These are phyloP conservation scores for Alternaria postmessia DNA, from an alignment of 2,329 filamentous ascomycete genomes.

Conservation along the genomic window DNA sequence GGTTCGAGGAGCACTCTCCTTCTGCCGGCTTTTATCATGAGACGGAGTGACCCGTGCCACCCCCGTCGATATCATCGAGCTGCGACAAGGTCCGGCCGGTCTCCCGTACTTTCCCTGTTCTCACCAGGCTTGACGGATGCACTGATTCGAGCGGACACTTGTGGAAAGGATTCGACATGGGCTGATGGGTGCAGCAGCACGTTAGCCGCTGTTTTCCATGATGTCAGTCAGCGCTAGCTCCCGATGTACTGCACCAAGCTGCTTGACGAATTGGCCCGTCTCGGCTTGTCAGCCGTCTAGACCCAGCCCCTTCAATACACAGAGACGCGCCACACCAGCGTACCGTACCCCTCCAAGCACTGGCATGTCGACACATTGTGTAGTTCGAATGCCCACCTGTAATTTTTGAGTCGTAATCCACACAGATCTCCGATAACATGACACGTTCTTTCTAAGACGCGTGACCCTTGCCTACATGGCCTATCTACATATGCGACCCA, in stretches of 20 bases:
- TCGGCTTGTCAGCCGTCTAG: slow-evolving; percentile 26
- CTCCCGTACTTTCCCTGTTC: slow-evolving; percentile 43
- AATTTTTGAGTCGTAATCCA: background rate
- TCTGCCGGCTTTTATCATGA: slow-evolving; percentile 45
- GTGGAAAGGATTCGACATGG: slow-evolving; percentile 45
- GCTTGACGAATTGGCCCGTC: slow-evolving; percentile 24
- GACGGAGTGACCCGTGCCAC: slow-evolving; percentile 38
- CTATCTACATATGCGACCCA: background rate
- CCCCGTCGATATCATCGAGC: slow-evolving; percentile 34
- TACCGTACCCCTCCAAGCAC: background rate
- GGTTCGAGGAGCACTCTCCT: slow-evolving; percentile 26
- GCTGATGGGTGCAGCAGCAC: slow-evolving; percentile 46
- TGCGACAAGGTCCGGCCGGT: slow-evolving; percentile 40
- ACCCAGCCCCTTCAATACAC: slow-evolving; percentile 14
- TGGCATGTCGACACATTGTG: background rate
- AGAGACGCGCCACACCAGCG: slow-evolving; percentile 2
- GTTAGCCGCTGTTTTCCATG: slow-evolving; percentile 29
- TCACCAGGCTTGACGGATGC: slow-evolving; percentile 20
- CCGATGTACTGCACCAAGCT: slow-evolving; percentile 31
- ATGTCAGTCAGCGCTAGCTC: slow-evolving; percentile 39
- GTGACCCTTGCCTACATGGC: background rate
- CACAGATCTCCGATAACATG: background rate
- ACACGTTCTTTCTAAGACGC: background rate
- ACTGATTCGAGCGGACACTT: slow-evolving; percentile 46
- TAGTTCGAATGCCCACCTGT: background rate